phyloP scores from a whole-genome alignment of 1,284 basidiomycete genomes.

The Pterulicium gracile region DNA sequence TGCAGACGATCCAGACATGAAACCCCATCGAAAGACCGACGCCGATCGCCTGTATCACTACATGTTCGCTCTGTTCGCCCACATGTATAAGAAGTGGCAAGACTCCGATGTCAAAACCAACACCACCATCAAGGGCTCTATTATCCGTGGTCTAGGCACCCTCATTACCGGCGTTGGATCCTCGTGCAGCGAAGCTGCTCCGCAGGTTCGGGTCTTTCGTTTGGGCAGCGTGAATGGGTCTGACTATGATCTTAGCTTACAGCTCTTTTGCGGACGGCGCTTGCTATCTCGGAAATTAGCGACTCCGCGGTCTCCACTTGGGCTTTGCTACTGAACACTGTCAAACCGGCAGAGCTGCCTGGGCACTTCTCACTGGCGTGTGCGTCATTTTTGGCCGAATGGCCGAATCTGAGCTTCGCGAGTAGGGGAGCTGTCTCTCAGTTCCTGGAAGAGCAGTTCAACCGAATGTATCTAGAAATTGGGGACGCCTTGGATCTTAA shows the following conservation, averaged over 20 bases:
- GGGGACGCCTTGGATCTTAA: constrained; percentile 38
- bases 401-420: constrained; percentile 52
- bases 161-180: constrained; percentile 68
- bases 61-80: constrained; percentile 75
- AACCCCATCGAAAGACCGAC: constrained; percentile 17
- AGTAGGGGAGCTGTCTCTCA: constrained; percentile 46
- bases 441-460: constrained; percentile 65
- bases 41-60: constrained; percentile 55
- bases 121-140: constrained; percentile 54
- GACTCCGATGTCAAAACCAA: constrained; percentile 70
- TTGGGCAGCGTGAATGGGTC: too few relatives aligned
- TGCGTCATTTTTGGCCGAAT: constrained; percentile 74
- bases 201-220: constrained; percentile 50
- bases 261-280: constrained; percentile 90
- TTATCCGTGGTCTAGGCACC: constrained; percentile 72
- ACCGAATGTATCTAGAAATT: constrained; percentile 49
- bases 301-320: constrained; percentile 78
- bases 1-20: constrained; percentile 14
- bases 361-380: constrained; percentile 84
- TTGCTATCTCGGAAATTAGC: constrained; percentile 63
- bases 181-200: constrained; percentile 63
- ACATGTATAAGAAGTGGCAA: constrained; percentile 76
- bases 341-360: constrained; percentile 67
- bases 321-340: constrained; percentile 67
- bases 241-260: constrained; percentile 80